Evolutionary conservation across 2,329 filamentous ascomycete genomes (phyloP).

Genomic region (Scedosporium boydii): DNA sequence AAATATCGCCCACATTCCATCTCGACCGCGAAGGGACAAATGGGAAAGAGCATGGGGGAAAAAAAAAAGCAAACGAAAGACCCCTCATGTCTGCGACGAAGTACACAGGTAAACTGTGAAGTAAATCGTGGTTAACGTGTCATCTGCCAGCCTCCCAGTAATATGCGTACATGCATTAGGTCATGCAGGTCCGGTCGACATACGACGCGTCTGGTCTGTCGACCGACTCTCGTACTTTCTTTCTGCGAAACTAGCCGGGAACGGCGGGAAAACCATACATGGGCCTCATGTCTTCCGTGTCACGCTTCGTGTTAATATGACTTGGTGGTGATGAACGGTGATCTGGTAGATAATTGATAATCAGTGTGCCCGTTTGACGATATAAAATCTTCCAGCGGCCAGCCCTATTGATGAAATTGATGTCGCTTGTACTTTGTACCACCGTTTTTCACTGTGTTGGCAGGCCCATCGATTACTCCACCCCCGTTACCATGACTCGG

Average conservation of each 20-base stretch:
- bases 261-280: too few relatives aligned
- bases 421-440: too few relatives aligned
- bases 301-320: too few relatives aligned
- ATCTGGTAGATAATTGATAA: too few relatives aligned
- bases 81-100: not conserved
- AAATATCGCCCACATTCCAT: not conserved
- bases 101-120: too few relatives aligned
- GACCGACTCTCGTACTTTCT: not conserved
- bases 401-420: too few relatives aligned
- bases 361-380: too few relatives aligned
- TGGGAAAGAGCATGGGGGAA: not conserved
- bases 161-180: not conserved
- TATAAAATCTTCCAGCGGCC: too few relatives aligned
- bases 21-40: not conserved
- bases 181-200: not conserved
- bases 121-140: not conserved
- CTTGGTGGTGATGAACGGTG: too few relatives aligned
- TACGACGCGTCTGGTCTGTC: not conserved
- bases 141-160: not conserved
- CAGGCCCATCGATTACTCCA: too few relatives aligned
- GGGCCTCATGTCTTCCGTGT: too few relatives aligned
- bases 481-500: not conserved
- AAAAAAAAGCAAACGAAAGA: not conserved
- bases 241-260: too few relatives aligned
- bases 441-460: not conserved